Evolutionary conservation across 2,329 filamentous ascomycete genomes (phyloP), one percentile per base, ranked within the genome.

Genomic region (Magnaporthiopsis poae): DNA sequence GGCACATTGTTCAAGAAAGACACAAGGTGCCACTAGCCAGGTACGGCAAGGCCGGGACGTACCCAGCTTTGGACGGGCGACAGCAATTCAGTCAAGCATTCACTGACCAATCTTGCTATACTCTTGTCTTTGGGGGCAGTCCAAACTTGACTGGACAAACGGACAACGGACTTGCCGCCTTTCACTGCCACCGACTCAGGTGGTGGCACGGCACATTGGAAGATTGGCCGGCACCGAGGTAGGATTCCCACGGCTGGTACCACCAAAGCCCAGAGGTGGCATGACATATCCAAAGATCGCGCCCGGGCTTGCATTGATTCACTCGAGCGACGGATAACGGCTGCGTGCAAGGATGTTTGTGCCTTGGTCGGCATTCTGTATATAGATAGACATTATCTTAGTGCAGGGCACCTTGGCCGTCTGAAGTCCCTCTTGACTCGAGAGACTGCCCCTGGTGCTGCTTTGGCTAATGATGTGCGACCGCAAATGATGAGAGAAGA

Each of bases 11-110:
- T 56, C 46, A n/a, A 25, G 1, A 11, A n/a, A 52, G 21, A 5
- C 21, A 18, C 46, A 7, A n/a, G 21, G 46, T 52, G 46, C 21
- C 46, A 52, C 4, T 18, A 52, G 9, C 46, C 83, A 80, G 70
- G 65, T 65, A 25, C 64, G 59, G 31, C 31, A 31, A 31, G 3
- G 31, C 31, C 31, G 31, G 31, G 31, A 31, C 31, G 31, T 27
- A 31, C 31, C 31, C 3, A 31, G 21, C 46, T 25, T 56, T 56
- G 21, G 21, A 25, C 46, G 46, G 11, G 46, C 21, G 21, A 8
- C 46, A n/a, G 46, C 46, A 56, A 56, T 56, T 21, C 5, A n/a
- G n/a, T 56, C 46, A 56, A 25, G 46, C 18, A 56, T 56, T 56
- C 21, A 25, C 18, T 21, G 2, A n/a, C 9, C 2, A 11, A 56